phyloP scores from a whole-genome alignment of 1,284 basidiomycete species.

The Malassezia cuniculi region DNA sequence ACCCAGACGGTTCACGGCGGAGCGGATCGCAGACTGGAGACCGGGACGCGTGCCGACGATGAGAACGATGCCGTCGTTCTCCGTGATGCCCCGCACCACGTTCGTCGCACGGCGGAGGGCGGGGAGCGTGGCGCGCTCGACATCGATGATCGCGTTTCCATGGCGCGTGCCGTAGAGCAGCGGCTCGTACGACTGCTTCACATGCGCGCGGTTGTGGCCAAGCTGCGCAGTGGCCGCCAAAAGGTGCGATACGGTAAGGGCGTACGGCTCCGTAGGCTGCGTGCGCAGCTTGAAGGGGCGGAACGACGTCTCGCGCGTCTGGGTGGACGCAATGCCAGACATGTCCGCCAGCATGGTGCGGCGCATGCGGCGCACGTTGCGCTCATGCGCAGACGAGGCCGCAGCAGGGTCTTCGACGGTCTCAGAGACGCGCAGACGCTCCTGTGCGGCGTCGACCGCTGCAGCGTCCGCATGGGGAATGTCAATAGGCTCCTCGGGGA shows the following conservation, averaged over 20 bases:
- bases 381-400: conserved; percentile 11
- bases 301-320: conserved; percentile 58
- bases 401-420: background rate
- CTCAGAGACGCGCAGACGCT: conserved; percentile 1
- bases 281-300: conserved; percentile 62
- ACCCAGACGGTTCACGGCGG: conserved; percentile 68
- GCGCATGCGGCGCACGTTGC: conserved; percentile 18
- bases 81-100: conserved; percentile 68
- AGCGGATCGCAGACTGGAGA: conserved; percentile 61
- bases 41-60: conserved; percentile 79
- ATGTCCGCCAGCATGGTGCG: conserved; percentile 51
- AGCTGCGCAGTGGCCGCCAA: conserved; percentile 86
- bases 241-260: conserved; percentile 73
- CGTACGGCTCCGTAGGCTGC: conserved; percentile 54
- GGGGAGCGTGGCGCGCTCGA: conserved; percentile 75
- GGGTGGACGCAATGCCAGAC: conserved; percentile 62
- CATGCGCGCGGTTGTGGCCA: conserved; percentile 68
- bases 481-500: conserved; percentile 11
- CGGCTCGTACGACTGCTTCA: conserved; percentile 78
- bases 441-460: background rate
- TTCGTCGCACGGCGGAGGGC: conserved; percentile 78
- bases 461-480: conserved; percentile 6
- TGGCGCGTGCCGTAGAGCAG: conserved; percentile 85
- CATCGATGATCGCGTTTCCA: conserved; percentile 82
- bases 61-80: conserved; percentile 69